phyloP scores from a whole-genome alignment of 2,329 filamentous ascomycete genomes.

The Hymenoscyphus fraxineus region DNA sequence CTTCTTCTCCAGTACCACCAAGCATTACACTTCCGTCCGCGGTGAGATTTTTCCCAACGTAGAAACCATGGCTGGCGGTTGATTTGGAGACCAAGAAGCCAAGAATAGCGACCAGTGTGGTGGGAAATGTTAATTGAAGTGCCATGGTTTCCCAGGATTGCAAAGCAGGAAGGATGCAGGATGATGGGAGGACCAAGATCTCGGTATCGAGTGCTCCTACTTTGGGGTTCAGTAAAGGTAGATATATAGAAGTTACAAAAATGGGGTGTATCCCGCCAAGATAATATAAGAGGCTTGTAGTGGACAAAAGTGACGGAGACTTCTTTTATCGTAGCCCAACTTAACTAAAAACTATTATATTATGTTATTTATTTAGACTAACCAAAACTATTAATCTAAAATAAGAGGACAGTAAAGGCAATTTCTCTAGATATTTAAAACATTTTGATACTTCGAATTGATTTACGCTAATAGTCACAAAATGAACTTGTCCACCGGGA shows the following conservation, averaged over 20 bases:
- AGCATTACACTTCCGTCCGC: slow-evolving; percentile 2
- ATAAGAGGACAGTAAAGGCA: no score
- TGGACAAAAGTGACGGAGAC: no score
- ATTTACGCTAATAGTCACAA: no score
- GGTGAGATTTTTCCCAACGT: slow-evolving; percentile 2
- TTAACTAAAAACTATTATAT: no score
- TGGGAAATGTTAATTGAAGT: background rate
- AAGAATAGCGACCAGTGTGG: background rate
- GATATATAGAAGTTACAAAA: background rate
- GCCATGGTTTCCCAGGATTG: background rate
- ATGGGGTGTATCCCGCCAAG: background rate
- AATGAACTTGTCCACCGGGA: no score
- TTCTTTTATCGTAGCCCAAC: no score
- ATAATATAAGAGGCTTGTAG: background rate
- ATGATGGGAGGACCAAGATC: background rate
- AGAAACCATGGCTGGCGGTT: slow-evolving; percentile 2
- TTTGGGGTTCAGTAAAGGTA: background rate
- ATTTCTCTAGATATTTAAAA: no score
- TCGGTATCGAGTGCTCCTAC: background rate
- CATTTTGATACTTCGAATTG: no score
- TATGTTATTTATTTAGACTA: no score
- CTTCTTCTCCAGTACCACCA: slow-evolving; percentile 5
- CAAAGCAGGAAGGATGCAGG: background rate
- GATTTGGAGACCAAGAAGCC: background rate
- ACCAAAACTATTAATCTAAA: no score